Base-by-base conservation (phyloP, 1,139 yeast species). In the Saccharomyces hybrid region DNA sequence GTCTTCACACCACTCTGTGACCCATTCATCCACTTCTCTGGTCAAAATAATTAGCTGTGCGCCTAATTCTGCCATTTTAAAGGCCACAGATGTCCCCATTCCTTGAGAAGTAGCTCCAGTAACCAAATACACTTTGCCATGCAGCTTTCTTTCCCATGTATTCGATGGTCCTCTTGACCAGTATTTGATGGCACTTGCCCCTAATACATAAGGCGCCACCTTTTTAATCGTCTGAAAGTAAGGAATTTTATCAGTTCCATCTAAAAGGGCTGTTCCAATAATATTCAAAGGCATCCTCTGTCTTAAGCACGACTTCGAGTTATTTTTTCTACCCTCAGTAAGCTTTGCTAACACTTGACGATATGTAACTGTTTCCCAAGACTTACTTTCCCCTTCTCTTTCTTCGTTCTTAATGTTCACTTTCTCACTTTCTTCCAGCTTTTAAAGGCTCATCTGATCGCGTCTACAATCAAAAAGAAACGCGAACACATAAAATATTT, bases 101-200 rank as follows among this genome's bases (percentile, higher is more conserved):
- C 99, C 98, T 55, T 68, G 71, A 2, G 95, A 79, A 0, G 99
- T 93, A 1, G 95, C 99, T 5, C 99, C 96, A 0, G 91, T 85
- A 9, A 85, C 75, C 50, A 93, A 75, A 62, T 82, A 88, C 8
- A 93, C 98, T 62, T 86, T 83, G 2, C 99, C 97, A 67, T 93
- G 97, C 70, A 93, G 73, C 59, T 90, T 91, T 56, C 97, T 77
- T 60, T 88, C 96, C 96, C 97, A 90, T 0, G 90, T 86, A 70
- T 90, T 93, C 26, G 78, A 63, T 1, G 88, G 71, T 2, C 98
- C 98, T 44, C 84, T 79, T 64, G 86, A 84, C 72, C 86, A 88
- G 67, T 81, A 81, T 68, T 91, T 91, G 52, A 81, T 55, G 1
- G 78, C 77, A 0, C 74, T 79, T 0, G 78, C 70, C 0, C 76